These are phyloP conservation scores for Scopulariopsis brevicaulis DNA, from an alignment of 2,329 filamentous ascomycete species.

Conservation along the genomic window DNA sequence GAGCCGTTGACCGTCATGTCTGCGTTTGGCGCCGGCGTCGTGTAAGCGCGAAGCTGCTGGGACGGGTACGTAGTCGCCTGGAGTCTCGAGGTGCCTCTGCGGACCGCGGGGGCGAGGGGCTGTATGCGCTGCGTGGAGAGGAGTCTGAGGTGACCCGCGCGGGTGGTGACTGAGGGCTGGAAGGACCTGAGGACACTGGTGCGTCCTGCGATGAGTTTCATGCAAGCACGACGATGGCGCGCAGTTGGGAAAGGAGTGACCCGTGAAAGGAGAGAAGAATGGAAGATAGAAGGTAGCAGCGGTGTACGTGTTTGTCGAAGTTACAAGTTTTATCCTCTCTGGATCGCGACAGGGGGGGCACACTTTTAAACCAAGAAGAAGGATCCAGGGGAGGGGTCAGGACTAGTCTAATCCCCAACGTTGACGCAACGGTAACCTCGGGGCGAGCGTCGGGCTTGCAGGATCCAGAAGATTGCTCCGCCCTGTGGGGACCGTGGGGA, in stretches of 20 bases:
- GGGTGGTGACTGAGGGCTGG: too few relatives aligned
- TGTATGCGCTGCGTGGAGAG: background rate
- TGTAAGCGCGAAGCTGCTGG: background rate
- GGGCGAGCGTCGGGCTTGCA: background rate
- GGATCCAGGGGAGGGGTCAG: background rate
- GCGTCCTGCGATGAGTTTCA: too few relatives aligned
- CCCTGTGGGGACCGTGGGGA: background rate
- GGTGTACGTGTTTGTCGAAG: background rate
- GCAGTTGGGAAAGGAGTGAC: background rate
- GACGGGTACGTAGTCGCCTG: background rate
- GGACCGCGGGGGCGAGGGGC: background rate
- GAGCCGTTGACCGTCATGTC: background rate
- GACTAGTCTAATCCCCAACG: background rate
- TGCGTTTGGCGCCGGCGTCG: background rate
- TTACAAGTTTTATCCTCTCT: too few relatives aligned
- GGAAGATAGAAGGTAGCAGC: background rate
- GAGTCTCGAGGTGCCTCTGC: background rate
- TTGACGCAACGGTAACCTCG: background rate
- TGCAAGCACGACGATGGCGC: background rate
- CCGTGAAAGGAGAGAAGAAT: background rate
- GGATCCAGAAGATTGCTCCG: background rate
- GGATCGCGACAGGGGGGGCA: too few relatives aligned
- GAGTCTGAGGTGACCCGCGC: too few relatives aligned
- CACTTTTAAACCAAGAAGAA: too few relatives aligned
- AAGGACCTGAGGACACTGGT: too few relatives aligned